Evolutionary conservation across 306 rosid species (phyloP), one percentile per base, ranked within the genome.

Genomic region (Cucurbita maxima): DNA sequence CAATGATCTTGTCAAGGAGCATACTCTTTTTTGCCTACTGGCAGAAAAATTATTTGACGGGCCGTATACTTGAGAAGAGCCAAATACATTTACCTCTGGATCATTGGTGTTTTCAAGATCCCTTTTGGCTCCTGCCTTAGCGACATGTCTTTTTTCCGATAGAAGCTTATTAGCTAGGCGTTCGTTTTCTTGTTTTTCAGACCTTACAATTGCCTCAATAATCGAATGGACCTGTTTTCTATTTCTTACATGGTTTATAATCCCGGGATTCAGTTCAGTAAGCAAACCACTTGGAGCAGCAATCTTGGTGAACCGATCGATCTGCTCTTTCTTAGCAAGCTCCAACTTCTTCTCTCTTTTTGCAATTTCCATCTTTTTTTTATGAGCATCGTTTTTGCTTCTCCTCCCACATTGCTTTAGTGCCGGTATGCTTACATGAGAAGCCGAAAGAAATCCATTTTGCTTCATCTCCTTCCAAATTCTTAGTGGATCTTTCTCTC

Each of bases 261-360:
- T 95, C 81, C 97, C 97, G 6, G 99, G 99, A 82, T 95, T 95
- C 80, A 95, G 81, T n/a, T 84, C 97, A 79, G 82, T 89, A 70
- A 95, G 86, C 79, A 95, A 83, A 74, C 99, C 99, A 88, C 96
- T 91, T 64, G 99, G 99, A 82, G 99, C 99, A 64, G 97, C 99
- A 76, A 91, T 82, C 88, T 89, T 91, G 2, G 96, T 79, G 22
- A 95, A 95, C 83, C 86, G 80, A 78, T 76, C 89, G 19, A 89
- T 86, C 81, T 95, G 96, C 72, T 95, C 99, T 75, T 73, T 89
- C 90, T 88, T 95, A 40, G 99, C 90, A 55, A 87, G 82, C 72
- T 91, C 99, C 79, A 95, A 82, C 83, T 86, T 91, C 81, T 81
- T 87, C 86, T 89, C 99, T 79, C 75, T 88, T 88, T 88, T 95